Base-by-base conservation (phyloP, 2,329 filamentous ascomycete genomes). In the Ceratocystis papillata region DNA sequence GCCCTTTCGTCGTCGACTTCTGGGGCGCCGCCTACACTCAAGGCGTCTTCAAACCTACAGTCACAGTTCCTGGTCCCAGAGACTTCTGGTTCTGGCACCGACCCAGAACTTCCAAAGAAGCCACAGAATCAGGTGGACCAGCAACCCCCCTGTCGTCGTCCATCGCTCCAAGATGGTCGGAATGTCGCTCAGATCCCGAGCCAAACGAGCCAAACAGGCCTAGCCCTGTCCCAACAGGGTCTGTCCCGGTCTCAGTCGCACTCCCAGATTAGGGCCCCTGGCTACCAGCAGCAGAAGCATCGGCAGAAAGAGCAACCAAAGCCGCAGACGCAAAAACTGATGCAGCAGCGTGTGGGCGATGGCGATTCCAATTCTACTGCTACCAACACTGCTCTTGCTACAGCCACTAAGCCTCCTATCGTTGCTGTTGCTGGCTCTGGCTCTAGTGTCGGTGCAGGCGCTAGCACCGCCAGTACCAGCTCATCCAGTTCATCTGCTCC, bases 121-220 rank as follows among this genome's bases (percentile, higher is more conserved):
- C 48, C n/a, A n/a, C 48, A 53, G 48, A n/a, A 22, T 25, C 48
- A 53, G 10, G n/a, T 20, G 48, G 10, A 25, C 48, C 48, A 20
- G 15, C 55, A n/a, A n/a, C 5, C 55, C 55, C 55, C 55, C 55
- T 20, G 55, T 59, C 55, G 55, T 59, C 55, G 28, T 4, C 55
- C 55, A 59, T 59, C 28, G 22, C 8, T 59, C 28, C 55, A 59
- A 15, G 20, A 53, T 17, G 55, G 55, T 30, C 55, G 33, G 55
- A n/a, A 28, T 59, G 55, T 37, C 28, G 28, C 55, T 59, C 55
- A 59, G 55, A 59, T 37, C 28, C 28, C 28, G 55, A n/a, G 7
- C 15, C 55, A 59, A 17, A 25, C 25, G 55, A 20, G n/a, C 5
- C 48, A 20, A 12, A 25, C 28, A 30, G 25, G 10, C 25, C 53